phyloP scores from a whole-genome alignment of 768 basidiomycete species.

The Russula ochroleuca region DNA sequence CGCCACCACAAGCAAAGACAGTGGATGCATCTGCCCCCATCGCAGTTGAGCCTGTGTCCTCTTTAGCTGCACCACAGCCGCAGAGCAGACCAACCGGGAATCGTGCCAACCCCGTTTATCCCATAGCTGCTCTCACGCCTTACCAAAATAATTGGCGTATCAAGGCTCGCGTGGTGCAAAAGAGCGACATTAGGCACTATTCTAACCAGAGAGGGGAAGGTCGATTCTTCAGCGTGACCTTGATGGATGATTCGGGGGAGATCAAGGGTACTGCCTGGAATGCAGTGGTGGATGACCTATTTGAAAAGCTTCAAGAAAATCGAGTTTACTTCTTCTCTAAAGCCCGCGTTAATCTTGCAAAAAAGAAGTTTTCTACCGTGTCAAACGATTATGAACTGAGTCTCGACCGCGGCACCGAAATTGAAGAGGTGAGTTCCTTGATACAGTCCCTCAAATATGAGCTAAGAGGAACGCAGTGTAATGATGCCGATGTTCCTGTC shows the following conservation, averaged over 20 bases:
- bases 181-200: constrained; percentile 86
- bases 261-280: constrained; percentile 94
- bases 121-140: constrained; percentile 91
- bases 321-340: constrained; percentile 91
- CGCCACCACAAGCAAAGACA: constrained; percentile 25
- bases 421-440: constrained; percentile 63
- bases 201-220: constrained; percentile 89
- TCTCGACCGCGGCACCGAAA: constrained; percentile 77
- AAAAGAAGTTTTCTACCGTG: constrained; percentile 92
- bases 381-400: constrained; percentile 90
- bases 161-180: constrained; percentile 87
- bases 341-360: constrained; percentile 89
- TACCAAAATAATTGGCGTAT: constrained; percentile 99
- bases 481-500: constrained; percentile 72
- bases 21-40: constrained; percentile 32
- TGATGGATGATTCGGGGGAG: constrained; percentile 94
- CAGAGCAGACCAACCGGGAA: constrained; percentile 18
- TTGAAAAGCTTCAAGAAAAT: constrained; percentile 81
- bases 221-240: constrained; percentile 85
- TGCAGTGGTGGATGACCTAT: constrained; percentile 72
- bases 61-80: constrained; percentile 7
- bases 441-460: not conserved
- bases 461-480: constrained; percentile 51
- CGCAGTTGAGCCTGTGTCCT: constrained; percentile 28
- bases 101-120: constrained; percentile 48